Base-by-base conservation (phyloP, 2,329 filamentous ascomycete species). In the Ciborinia camelliae region DNA sequence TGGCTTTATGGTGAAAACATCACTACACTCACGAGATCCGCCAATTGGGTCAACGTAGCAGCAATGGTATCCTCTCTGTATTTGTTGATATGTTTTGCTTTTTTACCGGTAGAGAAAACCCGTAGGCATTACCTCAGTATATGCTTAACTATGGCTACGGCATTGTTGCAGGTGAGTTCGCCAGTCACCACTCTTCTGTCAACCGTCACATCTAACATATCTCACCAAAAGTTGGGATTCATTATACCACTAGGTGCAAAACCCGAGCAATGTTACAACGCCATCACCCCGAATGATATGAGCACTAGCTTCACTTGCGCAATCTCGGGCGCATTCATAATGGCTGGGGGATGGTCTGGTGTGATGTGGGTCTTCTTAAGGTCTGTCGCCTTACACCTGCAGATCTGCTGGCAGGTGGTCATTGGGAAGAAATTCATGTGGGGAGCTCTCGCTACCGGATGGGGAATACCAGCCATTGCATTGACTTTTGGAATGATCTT, bases 381-480 rank as follows among this genome's bases (percentile, higher is more conserved):
- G 68, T 90, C 94, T 0, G 79, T 98, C 41, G 96, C 92, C 5
- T 88, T 99, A 72, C 95, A 99, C 77, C 86, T 99, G 32, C 95
- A 98, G 77, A 97, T 99, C 69, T 97, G 93, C 81, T 99, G 95
- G 95, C 92, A 98, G 76, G 84, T 96, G 41, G 87, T 94, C 9
- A 90, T 96, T 4, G 95, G 95, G 47, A 85, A 87, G 52, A 90
- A 84, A 72, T 98, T 97, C 77, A 97, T 97, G 86, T 92, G 91
- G 81, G 84, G 86, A 69, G 88, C 94, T 3, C 87, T 97, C 73
- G 82, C 84, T 20, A 79, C 88, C 10, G 95, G 95, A 67, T 97
- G 94, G 90, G 90, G 90, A 23, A 83, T 98, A 53, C 92, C 93
- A 2, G 82, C 88, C 30, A 78, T 92, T 26, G 90, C 91, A 43